Percentiles rank a stretch among this genome's conserved stretches.
Conservation (phyloP, 768 basidiomycete species). For the Leccinum variicolor region DNA sequence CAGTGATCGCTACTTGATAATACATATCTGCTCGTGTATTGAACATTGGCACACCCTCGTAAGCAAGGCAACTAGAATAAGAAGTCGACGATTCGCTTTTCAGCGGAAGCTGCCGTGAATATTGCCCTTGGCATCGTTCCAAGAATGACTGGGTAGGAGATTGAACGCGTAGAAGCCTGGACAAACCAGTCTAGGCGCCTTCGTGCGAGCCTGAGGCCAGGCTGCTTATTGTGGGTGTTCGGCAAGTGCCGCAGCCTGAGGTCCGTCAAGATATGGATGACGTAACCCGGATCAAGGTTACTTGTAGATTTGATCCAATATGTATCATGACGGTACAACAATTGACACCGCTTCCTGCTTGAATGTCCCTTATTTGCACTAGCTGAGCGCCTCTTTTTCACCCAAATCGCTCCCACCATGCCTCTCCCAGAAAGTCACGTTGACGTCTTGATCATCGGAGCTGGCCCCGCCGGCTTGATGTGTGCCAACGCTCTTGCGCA, state of each 20-base stretch:
- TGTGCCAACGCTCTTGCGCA: conserved; percentile 39
- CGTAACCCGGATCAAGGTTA: neutral
- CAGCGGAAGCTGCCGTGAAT: neutral
- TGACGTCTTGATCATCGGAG: conserved; percentile 41
- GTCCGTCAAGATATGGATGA: neutral
- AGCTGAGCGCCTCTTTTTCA: neutral
- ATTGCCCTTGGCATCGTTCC: neutral
- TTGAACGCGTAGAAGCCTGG: neutral
- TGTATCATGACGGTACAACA: no score
- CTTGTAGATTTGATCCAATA: no score
- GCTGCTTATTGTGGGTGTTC: no score
- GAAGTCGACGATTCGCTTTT: neutral
- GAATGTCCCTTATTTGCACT: neutral
- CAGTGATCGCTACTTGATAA: neutral
- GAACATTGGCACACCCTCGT: neutral
- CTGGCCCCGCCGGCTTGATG: conserved; percentile 43
- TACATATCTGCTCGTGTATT: neutral
- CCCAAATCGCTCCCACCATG: conserved; percentile 5
- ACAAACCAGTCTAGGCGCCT: neutral
- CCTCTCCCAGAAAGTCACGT: conserved; percentile 25
- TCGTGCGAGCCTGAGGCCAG: neutral
- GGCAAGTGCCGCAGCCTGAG: neutral
- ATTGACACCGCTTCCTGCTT: neutral
- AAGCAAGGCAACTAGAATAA: neutral
- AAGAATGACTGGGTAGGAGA: neutral